These are phyloP conservation scores for Ogataea corticis DNA, from an alignment of 805 yeast genomes.

Conservation along the genomic window DNA sequence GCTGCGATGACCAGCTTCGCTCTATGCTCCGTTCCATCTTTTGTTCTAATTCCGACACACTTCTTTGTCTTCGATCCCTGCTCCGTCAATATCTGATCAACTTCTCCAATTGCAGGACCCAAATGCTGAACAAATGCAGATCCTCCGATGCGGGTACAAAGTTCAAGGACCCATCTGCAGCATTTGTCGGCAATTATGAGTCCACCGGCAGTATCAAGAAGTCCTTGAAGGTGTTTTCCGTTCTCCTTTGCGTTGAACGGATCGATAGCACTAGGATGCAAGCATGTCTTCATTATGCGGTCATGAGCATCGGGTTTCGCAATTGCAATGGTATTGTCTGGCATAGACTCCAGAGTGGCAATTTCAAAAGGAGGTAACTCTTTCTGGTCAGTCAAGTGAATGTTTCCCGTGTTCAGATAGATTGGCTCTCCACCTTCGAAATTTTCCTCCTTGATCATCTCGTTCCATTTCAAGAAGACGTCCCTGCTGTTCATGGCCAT, in stretches of 20 bases:
- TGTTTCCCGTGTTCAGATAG: conserved; percentile 2
- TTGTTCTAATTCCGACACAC: background rate
- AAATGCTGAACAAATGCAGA: background rate
- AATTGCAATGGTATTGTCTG: background rate
- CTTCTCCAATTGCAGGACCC: background rate
- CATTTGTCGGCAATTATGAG: conserved; percentile 3
- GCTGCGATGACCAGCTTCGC: background rate
- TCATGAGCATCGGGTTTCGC: background rate
- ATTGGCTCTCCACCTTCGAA: conserved; percentile 3
- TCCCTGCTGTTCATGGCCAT: conserved; percentile 2
- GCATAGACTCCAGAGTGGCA: background rate
- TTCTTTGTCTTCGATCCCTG: background rate
- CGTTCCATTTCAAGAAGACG: conserved; percentile 1
- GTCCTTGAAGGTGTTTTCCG: background rate
- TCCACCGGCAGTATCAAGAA: conserved; percentile 2
- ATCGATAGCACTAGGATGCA: background rate
- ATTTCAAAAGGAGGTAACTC: conserved; percentile 1
- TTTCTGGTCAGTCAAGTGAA: conserved; percentile 1
- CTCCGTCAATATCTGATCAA: background rate
- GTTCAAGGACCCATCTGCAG: conserved; percentile 2
- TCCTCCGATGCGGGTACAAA: background rate
- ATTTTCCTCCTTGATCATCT: conserved; percentile 1
- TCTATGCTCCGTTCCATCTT: background rate
- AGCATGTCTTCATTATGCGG: background rate
- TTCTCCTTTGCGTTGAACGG: background rate